Base-by-base conservation (phyloP, 768 basidiomycete genomes). In the Trametes villosa region DNA sequence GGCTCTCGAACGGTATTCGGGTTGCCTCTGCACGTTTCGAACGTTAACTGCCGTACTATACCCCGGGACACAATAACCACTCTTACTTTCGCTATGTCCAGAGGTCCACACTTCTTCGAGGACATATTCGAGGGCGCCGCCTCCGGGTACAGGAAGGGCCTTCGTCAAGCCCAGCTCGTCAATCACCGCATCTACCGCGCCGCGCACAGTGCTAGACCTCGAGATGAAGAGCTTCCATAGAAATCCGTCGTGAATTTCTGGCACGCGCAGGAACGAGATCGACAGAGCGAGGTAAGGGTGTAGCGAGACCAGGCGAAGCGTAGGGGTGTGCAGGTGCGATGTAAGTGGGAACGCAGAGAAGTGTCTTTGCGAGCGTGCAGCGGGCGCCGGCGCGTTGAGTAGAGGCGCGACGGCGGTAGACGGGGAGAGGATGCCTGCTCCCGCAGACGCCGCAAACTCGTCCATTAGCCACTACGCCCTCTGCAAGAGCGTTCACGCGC, bases 181-280 rank as follows among this genome's bases (percentile, higher is more conserved):
- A 11, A 83, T 66, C 9, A 90, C 73, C 8, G 68, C 65, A 31
- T 81, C 74, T 46, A 91, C 69, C 17, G 85, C 76, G 42, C 87
- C 82, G n/a, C 76, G 71, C 3, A 86, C 84, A 4, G 83, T 84
- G 47, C 78, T 83, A 2, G 72, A 74, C 55, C 81, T 80, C 4
- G 88, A 83, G 55, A 93, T 77, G 72, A 86, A 94, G 40, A 84
- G 64, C 52, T 80, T 86, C 78, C 87, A 86, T 63, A 76, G 67
- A 67, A 87, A 92, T 2, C 80, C 87, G 66, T 94, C 92, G 51
- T 87, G 82, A 58, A 94, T 83, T 71, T 92, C 88, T 2, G 91
- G 91, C 17, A 94, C 83, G 45, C 89, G 85, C 42, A 81, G 71
- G 72, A 92, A 89, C 0, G 77, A 68, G 38, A 90, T 68, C 2